Base-by-base conservation (phyloP, 139 green algal genomes). In the Chlorella vulgaris region DNA sequence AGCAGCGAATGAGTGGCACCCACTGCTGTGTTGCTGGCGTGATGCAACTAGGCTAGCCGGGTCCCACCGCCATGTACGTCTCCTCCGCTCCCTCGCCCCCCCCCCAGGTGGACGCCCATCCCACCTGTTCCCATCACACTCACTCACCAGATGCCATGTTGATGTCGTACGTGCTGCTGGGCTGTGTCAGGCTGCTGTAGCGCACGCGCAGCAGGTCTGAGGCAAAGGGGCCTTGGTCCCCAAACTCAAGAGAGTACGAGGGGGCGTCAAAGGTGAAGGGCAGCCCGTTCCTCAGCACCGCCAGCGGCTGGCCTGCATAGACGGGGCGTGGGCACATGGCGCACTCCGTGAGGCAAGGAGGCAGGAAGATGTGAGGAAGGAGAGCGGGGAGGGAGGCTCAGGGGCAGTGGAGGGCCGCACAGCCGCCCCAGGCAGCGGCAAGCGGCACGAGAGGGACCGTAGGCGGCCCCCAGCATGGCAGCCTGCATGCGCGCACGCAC, bases 131-230 rank as follows among this genome's bases (percentile, higher is more conserved):
- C n/a, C n/a, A n/a, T n/a, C n/a, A n/a, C n/a, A n/a, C n/a, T n/a
- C 33, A 8, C 51, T 5, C 73, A 79, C 73, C 73, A 7, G 87
- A 94, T 29, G 10, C 39, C 87, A 97, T 91, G 88, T 97, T 86
- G 74, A 91, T 77, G 76, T 96, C 92, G 42, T 96, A 94, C 36
- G 76, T 85, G 28, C 88, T 91, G 58, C 61, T 36, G 7, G 95
- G 95, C 24, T 91, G 97, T 51, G 89, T 90, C n/a, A 97, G 89
- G n/a, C 86, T 93, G 70, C 82, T 89, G 91, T 96, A 97, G 6
- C 50, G 51, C 70, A 97, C 62, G 7, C 92, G 88, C 80, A 98
- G 84, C 24, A 98, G 69, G 50, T 74, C 33, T 29, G 76, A 87
- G 43, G 92, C 86, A 81, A 92, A 97, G 76, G 95, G 91, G 19